Evolutionary conservation across 2,329 filamentous ascomycete species (phyloP), one percentile per base, ranked within the genome.

Genomic region (Neocucurbitaria cava): DNA sequence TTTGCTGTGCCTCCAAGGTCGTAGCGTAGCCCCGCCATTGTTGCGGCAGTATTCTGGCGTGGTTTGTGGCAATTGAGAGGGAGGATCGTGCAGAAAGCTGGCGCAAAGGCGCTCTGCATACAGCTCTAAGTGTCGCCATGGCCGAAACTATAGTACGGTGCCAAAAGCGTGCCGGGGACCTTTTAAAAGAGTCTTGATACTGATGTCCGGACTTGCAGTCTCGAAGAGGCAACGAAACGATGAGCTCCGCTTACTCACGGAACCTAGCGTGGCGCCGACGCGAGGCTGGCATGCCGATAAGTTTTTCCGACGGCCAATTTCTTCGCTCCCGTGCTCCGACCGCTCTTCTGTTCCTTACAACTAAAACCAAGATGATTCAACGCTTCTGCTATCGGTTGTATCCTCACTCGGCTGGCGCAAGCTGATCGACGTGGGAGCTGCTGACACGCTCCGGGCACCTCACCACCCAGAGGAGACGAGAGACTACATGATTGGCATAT

Each of bases 311-410:
- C 62, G 66, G 59, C 51, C 56, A 62, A 60, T 31, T 43, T 53
- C 49, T 56, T 47, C 64, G 60, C 49, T 58, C 52, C 59, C 51
- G 56, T 33, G 52, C 58, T 58, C 45, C 42, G 33, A 18, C 44
- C 44, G 26, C 40, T 5, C 52, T 74, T 67, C 64, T 76, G 75
- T 79, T 83, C 82, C 78, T 85, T 77, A 83, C 87, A 91, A 91
- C 88, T 91, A 91, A 86, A 85, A 85, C 87, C 88, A 87, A 85
- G 75, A 82, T 89, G 89, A 92, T 84, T 89, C 90, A 87, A 81
- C 81, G 83, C 85, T 84, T 83, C 73, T 78, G 76, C 41, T 10
- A 76, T 73, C 81, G 83, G 78, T 74, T 68, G 53, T 76, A 87
- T 80, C 73, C 82, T 84, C 79, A 83, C 78, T 78, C 76, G 76